These are phyloP conservation scores for Prunus yedoensis DNA, from an alignment of 331 rosid genomes.

Conservation along the genomic window DNA sequence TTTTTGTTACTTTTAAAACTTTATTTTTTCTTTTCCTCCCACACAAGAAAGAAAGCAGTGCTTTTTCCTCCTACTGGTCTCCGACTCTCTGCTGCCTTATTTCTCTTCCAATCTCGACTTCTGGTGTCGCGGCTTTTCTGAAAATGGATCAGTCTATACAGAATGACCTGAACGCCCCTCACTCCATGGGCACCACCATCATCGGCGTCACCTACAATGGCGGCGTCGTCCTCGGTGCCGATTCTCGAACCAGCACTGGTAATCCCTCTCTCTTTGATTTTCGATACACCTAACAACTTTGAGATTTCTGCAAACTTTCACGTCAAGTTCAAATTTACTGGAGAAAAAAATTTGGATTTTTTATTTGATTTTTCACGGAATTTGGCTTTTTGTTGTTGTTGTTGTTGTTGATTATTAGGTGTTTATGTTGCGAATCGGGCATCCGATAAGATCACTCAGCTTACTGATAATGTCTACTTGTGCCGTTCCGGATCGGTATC, in stretches of 20 bases:
- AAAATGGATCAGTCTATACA: slow-evolving; percentile 27
- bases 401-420: slow-evolving; percentile 39
- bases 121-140: background rate
- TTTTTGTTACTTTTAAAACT: background rate
- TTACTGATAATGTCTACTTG: slow-evolving; percentile 85
- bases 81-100: background rate
- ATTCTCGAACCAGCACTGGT: slow-evolving; percentile 98
- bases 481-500: slow-evolving; percentile 96
- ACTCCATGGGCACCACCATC: slow-evolving; percentile 93
- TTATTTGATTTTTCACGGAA: background rate
- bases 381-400: background rate
- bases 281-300: background rate
- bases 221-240: slow-evolving; percentile 92
- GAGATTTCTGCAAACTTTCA: background rate
- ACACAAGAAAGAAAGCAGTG: background rate
- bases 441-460: slow-evolving; percentile 84
- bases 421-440: slow-evolving; percentile 88
- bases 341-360: background rate
- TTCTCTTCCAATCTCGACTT: background rate
- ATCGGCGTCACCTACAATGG: slow-evolving; percentile 91
- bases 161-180: slow-evolving; percentile 57
- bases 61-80: background rate
- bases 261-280: background rate
- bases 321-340: background rate
- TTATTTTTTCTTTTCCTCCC: background rate